Evolutionary conservation across 2,329 filamentous ascomycete species (phyloP), one percentile per base, ranked within the genome.

Genomic region (Paraphaeosphaeria sporulosa): DNA sequence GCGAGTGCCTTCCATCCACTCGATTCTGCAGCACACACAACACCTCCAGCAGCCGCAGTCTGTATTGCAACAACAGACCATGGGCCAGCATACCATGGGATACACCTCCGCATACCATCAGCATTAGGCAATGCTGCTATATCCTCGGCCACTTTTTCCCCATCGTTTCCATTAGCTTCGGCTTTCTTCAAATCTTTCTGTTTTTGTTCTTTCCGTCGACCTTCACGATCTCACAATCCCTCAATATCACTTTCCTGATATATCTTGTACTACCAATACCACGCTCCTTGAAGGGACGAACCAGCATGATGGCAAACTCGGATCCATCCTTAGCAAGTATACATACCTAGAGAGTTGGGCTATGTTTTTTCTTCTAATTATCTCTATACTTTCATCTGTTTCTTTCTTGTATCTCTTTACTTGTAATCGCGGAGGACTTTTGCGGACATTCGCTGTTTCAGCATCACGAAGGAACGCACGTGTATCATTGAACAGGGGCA

Each of bases 1-100:
- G 53, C 68, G 76, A 32, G 72, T 78, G 15, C 76, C 75, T 34
- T 78, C 76, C 63, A 78, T 79, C 63, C 75, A 80, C 66, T 76
- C 73, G 48, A 76, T 78, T 73, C 72, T 79, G 50, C 70, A 70
- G 60, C 64, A 66, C 32, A 59, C 65, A 15, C 19, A 46, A 9
- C 40, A 47, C 17, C 10, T 17, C 15, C 48, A 52, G 27, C 40
- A 44, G 17, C 25, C 51, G 60, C 66, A 67, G 34, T 64, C 61
- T 19, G 59, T 64, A 55, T 55, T 56, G 54, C 59, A 64, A 9
- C 51, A 54, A 5, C 17, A 40, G 15, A n/a, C 34, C 21, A 55
- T 55, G 15, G 42, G 27, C 32, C 52, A 44, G 12, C 40, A 34
- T 4, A 23, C 65, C n/a, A 68, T 71, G 62, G 58, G 63, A 53